Conservation (phyloP, 257 asterid genomes). For the Nicotiana tomentosiformis region DNA sequence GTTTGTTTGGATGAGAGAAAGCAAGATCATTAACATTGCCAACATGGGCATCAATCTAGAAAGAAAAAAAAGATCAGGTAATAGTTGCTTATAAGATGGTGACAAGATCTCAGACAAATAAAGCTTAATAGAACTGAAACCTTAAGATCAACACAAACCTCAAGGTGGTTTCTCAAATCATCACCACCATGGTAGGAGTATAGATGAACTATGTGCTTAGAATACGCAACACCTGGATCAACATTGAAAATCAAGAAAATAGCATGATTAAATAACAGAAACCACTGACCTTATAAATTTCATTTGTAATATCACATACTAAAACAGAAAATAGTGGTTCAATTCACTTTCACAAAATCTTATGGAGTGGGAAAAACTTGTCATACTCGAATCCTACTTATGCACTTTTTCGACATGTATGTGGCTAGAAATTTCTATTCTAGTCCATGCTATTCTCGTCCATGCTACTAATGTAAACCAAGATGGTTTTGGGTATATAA, state of each 20-base stretch:
- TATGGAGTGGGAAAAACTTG: neutral
- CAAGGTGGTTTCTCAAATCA: slow-evolving; percentile 45
- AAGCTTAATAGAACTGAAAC: neutral
- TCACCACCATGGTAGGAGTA: slow-evolving; percentile 37
- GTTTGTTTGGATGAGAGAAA: slow-evolving; percentile 44
- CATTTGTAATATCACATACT: neutral
- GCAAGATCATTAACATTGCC: slow-evolving; percentile 65
- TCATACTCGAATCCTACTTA: neutral
- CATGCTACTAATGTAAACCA: neutral
- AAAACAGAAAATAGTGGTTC: neutral
- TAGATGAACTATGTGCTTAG: slow-evolving; percentile 66
- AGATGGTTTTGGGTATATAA: neutral
- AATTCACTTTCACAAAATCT: neutral
- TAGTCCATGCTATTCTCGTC: neutral
- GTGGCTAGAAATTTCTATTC: neutral
- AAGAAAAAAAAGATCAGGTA: slow-evolving; percentile 9
- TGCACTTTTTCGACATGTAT: neutral
- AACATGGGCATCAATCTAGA: slow-evolving; percentile 60
- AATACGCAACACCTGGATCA: slow-evolving; percentile 64
- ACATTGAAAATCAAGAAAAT: neutral
- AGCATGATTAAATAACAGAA: neutral
- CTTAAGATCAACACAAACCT: slow-evolving; percentile 38
- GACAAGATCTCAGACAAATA: neutral
- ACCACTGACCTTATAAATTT: neutral
- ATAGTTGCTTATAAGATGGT: neutral